These are phyloP conservation scores for Neurospora sp. DNA, from an alignment of 495 filamentous ascomycete genomes.

Conservation along the genomic window DNA sequence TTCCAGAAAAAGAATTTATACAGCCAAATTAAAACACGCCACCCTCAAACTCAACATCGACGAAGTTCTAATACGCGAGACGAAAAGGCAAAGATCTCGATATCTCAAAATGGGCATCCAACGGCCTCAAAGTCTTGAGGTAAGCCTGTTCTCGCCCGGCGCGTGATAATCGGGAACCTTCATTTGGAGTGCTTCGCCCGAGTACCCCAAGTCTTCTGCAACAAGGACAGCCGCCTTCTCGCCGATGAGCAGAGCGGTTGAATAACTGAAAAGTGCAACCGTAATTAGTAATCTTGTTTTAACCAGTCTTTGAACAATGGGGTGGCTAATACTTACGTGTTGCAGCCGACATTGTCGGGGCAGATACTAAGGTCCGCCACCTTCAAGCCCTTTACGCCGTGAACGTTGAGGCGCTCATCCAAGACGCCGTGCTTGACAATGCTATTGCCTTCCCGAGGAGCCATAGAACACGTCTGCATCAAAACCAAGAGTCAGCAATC, in stretches of 20 bases:
- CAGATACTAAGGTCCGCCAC: conserved; percentile 73
- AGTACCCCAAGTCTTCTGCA: conserved; percentile 71
- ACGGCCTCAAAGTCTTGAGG: conserved; percentile 15
- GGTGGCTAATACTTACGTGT: conserved; percentile 42
- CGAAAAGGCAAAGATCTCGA: not conserved
- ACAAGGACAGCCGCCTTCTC: conserved; percentile 67
- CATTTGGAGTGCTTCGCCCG: conserved; percentile 65
- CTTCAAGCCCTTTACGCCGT: conserved; percentile 73
- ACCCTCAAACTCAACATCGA: not conserved
- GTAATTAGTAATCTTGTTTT: not conserved
- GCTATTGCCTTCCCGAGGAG: conserved; percentile 64
- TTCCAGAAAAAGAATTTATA: not conserved
- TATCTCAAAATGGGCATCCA: not conserved
- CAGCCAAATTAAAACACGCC: not conserved
- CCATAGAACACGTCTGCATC: conserved; percentile 65
- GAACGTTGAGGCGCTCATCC: conserved; percentile 70
- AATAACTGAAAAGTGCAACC: conserved; percentile 29
- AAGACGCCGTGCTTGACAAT: conserved; percentile 75
- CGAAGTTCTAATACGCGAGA: not conserved
- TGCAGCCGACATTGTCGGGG: conserved; percentile 75
- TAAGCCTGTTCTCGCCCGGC: conserved; percentile 37
- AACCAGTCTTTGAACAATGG: not conserved
- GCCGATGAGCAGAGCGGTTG: conserved; percentile 71
- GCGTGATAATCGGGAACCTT: conserved; percentile 55
- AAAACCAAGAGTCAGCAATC: conserved; percentile 18